phyloP scores from a whole-genome alignment of 768 basidiomycete species.

The Leccinum uliginosum region DNA sequence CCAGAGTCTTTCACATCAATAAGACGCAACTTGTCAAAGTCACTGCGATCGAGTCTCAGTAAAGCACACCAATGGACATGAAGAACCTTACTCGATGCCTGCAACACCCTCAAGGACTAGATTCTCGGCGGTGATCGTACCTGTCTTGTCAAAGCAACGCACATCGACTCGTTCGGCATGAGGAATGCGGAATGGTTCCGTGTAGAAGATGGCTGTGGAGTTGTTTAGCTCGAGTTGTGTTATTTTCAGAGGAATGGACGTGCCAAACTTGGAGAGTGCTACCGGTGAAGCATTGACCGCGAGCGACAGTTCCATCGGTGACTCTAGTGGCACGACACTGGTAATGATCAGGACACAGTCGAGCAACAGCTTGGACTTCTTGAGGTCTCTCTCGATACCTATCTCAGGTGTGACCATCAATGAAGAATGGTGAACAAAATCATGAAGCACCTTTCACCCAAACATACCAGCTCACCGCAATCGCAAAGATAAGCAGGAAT shows the following conservation, averaged over 20 bases:
- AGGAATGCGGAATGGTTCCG: slow-evolving; percentile 97
- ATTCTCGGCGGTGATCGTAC: slow-evolving; percentile 95
- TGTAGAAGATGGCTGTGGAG: slow-evolving; percentile 89
- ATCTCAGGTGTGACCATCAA: slow-evolving; percentile 3
- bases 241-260: slow-evolving; percentile 22
- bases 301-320: slow-evolving; percentile 96
- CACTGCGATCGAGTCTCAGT: slow-evolving; percentile 35
- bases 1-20: slow-evolving; percentile 74
- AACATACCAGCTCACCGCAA: slow-evolving; percentile 97
- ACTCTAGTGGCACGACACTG: slow-evolving; percentile 94
- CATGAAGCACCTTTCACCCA: slow-evolving; percentile 80
- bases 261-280: slow-evolving; percentile 88
- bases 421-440: not conserved
- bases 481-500: slow-evolving; percentile 94
- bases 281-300: slow-evolving; percentile 95
- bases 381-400: slow-evolving; percentile 90
- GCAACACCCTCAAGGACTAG: slow-evolving; percentile 91
- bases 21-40: slow-evolving; percentile 57
- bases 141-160: slow-evolving; percentile 99
- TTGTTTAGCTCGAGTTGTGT: not conserved
- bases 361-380: slow-evolving; percentile 90
- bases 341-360: slow-evolving; percentile 97
- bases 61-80: not conserved
- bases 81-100: slow-evolving; percentile 74
- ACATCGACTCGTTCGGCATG: slow-evolving; percentile 94